Conservation (phyloP, 768 basidiomycete genomes). For the Suillus americanus region DNA sequence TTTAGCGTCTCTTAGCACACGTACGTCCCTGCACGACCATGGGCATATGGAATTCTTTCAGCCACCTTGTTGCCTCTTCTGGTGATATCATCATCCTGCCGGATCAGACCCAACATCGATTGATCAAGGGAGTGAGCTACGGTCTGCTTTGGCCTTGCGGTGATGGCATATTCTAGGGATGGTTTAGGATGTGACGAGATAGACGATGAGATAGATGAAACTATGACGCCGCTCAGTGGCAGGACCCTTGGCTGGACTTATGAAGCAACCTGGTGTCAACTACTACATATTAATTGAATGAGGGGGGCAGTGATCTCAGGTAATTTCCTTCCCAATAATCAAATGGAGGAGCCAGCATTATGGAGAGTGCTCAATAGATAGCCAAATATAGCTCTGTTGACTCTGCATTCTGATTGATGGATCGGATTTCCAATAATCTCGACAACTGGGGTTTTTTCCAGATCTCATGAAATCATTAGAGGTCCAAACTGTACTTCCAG, state of each 20-base stretch:
- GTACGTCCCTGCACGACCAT: neutral
- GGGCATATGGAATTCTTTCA: neutral
- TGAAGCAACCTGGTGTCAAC: neutral
- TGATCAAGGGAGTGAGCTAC: neutral
- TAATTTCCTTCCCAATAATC: neutral
- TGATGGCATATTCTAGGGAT: neutral
- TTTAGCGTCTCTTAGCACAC: neutral
- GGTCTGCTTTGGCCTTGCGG: neutral
- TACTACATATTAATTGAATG: slow-evolving; percentile 1
- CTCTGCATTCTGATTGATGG: neutral
- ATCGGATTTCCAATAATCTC: neutral
- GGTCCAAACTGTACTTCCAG: slow-evolving; percentile 4
- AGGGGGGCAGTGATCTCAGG: neutral
- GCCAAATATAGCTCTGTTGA: neutral
- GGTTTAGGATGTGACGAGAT: slow-evolving; percentile 1
- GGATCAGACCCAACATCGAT: neutral
- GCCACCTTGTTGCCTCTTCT: neutral
- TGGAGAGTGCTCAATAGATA: neutral
- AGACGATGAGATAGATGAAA: slow-evolving; percentile 5
- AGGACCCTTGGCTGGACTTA: neutral
- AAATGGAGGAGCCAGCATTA: neutral
- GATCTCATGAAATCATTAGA: neutral
- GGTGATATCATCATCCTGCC: neutral
- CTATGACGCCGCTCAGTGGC: slow-evolving; percentile 2
- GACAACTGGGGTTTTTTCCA: neutral